phyloP scores from a whole-genome alignment of 257 asterid genomes.

The Verbena officinalis region DNA sequence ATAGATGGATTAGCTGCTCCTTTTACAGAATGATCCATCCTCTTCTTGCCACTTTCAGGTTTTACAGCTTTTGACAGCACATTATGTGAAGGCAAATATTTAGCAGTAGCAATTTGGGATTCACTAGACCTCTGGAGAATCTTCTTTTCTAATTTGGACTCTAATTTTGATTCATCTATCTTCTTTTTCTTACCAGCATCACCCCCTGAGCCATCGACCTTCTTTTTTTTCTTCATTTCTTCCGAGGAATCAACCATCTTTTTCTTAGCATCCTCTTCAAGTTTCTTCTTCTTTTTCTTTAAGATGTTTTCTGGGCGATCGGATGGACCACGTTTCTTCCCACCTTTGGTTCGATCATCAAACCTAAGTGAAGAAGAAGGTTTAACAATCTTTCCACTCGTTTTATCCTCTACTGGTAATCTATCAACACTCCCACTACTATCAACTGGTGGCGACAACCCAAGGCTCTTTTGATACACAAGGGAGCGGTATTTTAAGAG shows the following conservation, averaged over 20 bases:
- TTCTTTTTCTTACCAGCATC: conserved; percentile 47
- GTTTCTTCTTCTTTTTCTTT: conserved; percentile 63
- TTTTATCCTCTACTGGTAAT: conserved; percentile 35
- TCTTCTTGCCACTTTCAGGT: conserved; percentile 54
- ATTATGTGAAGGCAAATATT: conserved; percentile 28
- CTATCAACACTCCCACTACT: conserved; percentile 42
- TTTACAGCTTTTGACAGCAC: conserved; percentile 41
- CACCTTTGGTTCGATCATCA: conserved; percentile 75
- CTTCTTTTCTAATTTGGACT: conserved; percentile 62
- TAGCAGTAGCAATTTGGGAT: conserved; percentile 39
- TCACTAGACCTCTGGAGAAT: conserved; percentile 50
- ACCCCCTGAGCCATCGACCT: conserved; percentile 46
- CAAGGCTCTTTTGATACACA: conserved; percentile 84
- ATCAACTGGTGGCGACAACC: conserved; percentile 42
- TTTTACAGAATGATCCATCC: conserved; percentile 38
- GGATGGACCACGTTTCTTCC: conserved; percentile 72
- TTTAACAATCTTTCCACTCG: conserved; percentile 49
- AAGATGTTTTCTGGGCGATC: conserved; percentile 63
- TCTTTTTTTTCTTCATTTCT: conserved; percentile 38
- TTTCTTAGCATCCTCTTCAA: no score
- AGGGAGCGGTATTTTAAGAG: conserved; percentile 74
- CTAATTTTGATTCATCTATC: no score
- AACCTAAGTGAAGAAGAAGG: conserved; percentile 52
- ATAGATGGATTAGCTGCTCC: conserved; percentile 57
- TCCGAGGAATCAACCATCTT: no score